Percentiles rank a stretch among this genome's conserved stretches.
Evolutionary conservation across 2,329 filamentous ascomycete species (phyloP).

Genomic region (Penicillium hordei): DNA sequence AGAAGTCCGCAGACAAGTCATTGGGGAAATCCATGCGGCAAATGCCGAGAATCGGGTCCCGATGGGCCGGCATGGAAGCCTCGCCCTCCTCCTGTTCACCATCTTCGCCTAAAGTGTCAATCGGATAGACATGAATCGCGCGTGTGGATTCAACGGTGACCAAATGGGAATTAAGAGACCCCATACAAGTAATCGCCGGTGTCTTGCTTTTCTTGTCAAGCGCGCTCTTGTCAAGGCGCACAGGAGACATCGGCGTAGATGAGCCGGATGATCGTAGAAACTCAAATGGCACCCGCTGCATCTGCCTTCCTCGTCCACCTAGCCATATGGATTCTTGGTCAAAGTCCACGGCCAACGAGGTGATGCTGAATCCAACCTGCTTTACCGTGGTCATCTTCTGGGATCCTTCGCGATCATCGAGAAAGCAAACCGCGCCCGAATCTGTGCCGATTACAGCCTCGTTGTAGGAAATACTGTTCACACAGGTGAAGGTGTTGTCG

Average conservation of each 20-base stretch:
- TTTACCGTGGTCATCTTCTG: slow-evolving; percentile 69
- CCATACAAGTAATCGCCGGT: slow-evolving; percentile 62
- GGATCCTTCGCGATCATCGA: slow-evolving; percentile 73
- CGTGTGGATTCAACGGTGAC: slow-evolving; percentile 74
- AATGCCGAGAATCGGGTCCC: slow-evolving; percentile 67
- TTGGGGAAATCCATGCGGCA: slow-evolving; percentile 63
- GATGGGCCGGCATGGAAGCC: slow-evolving; percentile 55
- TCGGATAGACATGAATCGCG: slow-evolving; percentile 63
- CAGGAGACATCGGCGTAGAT: slow-evolving; percentile 27
- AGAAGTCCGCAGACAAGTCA: slow-evolving; percentile 67
- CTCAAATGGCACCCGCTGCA: slow-evolving; percentile 49
- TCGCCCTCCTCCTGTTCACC: slow-evolving; percentile 30
- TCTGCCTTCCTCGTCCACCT: slow-evolving; percentile 64
- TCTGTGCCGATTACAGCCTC: slow-evolving; percentile 84
- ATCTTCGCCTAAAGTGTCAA: slow-evolving; percentile 45
- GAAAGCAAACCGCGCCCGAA: slow-evolving; percentile 80
- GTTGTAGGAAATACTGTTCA: slow-evolving; percentile 67
- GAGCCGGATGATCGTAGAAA: slow-evolving; percentile 36
- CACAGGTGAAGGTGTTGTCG: slow-evolving; percentile 80
- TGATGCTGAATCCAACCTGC: slow-evolving; percentile 66
- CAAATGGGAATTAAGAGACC: slow-evolving; percentile 64
- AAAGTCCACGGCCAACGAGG: slow-evolving; percentile 62
- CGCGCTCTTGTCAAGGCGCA: slow-evolving; percentile 21
- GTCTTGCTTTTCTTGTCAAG: slow-evolving; percentile 31
- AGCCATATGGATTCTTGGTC: slow-evolving; percentile 62